These are phyloP conservation scores for Neofusicoccum laricinum DNA, from an alignment of 2,329 filamentous ascomycete species.

Conservation along the genomic window DNA sequence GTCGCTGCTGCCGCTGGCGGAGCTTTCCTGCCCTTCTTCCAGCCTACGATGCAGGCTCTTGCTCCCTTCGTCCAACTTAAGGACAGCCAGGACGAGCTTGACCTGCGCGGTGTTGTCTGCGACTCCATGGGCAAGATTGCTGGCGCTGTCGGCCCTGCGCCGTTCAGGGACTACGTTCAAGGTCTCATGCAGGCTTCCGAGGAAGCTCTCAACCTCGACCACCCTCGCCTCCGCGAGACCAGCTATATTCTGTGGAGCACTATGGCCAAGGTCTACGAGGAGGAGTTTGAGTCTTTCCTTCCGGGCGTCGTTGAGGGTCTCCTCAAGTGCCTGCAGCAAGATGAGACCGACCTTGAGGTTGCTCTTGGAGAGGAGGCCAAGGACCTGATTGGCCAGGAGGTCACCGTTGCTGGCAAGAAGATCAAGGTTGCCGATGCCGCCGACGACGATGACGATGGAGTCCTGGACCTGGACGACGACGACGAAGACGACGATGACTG, in stretches of 20 bases:
- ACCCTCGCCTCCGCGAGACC: slow-evolving; percentile 88
- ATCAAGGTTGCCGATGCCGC: slow-evolving; percentile 69
- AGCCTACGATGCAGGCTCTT: slow-evolving; percentile 84
- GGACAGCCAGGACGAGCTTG: slow-evolving; percentile 83
- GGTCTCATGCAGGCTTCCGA: slow-evolving; percentile 90
- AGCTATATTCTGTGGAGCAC: slow-evolving; percentile 97
- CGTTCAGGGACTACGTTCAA: slow-evolving; percentile 87
- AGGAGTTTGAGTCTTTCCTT: slow-evolving; percentile 76
- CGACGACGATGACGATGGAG: slow-evolving; percentile 58
- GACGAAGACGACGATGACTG: slow-evolving; percentile 82
- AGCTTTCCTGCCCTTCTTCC: slow-evolving; percentile 87
- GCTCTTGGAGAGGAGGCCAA: slow-evolving; percentile 71
- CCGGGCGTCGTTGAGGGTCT: slow-evolving; percentile 75
- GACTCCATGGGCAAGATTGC: slow-evolving; percentile 95
- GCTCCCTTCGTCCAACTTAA: slow-evolving; percentile 82
- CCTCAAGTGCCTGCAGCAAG: slow-evolving; percentile 81
- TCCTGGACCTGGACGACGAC: slow-evolving; percentile 63
- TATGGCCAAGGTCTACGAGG: slow-evolving; percentile 88
- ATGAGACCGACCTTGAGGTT: slow-evolving; percentile 78
- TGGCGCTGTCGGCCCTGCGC: slow-evolving; percentile 75
- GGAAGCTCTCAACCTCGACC: slow-evolving; percentile 82
- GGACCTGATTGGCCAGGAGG: slow-evolving; percentile 71
- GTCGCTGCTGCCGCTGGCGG: slow-evolving; percentile 82
- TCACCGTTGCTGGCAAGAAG: slow-evolving; percentile 79
- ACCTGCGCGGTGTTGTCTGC: slow-evolving; percentile 83